A percentile compares a stretch with the other conserved stretches of the same genome.
Evolutionary conservation across 345 rosid species (phyloP).

Genomic region (Trapa incisa): DNA sequence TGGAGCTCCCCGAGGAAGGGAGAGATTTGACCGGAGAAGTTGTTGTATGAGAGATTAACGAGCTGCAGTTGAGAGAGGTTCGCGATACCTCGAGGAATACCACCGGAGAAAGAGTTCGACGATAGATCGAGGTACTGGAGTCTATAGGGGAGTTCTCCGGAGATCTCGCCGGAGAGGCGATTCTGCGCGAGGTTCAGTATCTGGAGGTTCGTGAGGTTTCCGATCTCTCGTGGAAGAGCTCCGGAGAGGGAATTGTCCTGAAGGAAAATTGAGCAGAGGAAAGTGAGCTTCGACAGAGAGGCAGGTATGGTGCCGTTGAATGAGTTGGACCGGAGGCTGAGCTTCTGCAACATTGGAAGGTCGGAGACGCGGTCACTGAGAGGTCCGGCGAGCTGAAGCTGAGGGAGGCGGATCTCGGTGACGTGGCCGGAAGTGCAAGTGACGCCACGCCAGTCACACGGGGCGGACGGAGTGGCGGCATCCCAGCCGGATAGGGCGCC

Average conservation of each 20-base stretch:
- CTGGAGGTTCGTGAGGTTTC: slow-evolving; percentile 46
- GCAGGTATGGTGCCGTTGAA: slow-evolving; percentile 67
- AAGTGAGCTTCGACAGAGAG: slow-evolving; percentile 57
- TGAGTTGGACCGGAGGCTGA: slow-evolving; percentile 66
- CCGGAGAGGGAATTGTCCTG: slow-evolving; percentile 90
- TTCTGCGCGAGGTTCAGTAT: slow-evolving; percentile 58
- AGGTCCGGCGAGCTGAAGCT: slow-evolving; percentile 62
- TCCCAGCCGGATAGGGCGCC: slow-evolving; percentile 69
- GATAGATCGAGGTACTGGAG: slow-evolving; percentile 63
- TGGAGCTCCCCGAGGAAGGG: slow-evolving; percentile 53
- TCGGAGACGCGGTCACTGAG: slow-evolving; percentile 44
- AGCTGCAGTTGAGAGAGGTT: slow-evolving; percentile 30
- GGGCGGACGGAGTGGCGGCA: slow-evolving; percentile 54
- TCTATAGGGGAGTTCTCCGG: slow-evolving; percentile 28
- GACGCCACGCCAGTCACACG: slow-evolving; percentile 93
- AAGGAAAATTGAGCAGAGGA: slow-evolving; percentile 55
- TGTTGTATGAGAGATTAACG: slow-evolving; percentile 67
- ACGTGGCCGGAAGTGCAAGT: slow-evolving; percentile 44
- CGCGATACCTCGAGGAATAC: slow-evolving; percentile 37
- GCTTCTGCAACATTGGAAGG: slow-evolving; percentile 41
- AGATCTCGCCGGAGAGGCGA: slow-evolving; percentile 55
- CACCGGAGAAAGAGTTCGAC: slow-evolving; percentile 60
- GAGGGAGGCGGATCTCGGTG: slow-evolving; percentile 60
- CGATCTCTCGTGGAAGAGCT: slow-evolving; percentile 40
- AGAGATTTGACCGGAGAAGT: slow-evolving; percentile 61